phyloP scores from a whole-genome alignment of 371 early-diverging fungal species.

The Apophysomyces sp. region DNA sequence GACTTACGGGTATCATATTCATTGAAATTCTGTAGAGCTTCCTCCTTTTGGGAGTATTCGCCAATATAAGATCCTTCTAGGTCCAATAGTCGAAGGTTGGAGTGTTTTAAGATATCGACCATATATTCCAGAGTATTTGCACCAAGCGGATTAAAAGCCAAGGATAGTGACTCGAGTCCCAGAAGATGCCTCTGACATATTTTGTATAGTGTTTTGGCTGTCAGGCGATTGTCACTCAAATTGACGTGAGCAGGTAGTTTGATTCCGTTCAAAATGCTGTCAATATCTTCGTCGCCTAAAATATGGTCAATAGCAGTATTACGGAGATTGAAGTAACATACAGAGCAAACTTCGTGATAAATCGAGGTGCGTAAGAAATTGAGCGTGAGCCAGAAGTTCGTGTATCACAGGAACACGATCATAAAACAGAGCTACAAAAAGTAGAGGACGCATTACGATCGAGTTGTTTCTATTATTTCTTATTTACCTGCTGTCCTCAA shows the following conservation, averaged over 20 bases:
- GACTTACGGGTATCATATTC: background rate
- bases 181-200: background rate
- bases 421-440: background rate
- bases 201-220: background rate
- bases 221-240: conserved; percentile 26
- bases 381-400: conserved; percentile 17
- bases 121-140: conserved; percentile 7
- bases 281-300: conserved; percentile 26
- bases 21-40: background rate
- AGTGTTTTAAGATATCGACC: conserved; percentile 6
- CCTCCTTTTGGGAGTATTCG: background rate
- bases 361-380: conserved; percentile 11
- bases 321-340: conserved; percentile 3
- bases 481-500: background rate
- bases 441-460: background rate
- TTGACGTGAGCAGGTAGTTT: conserved; percentile 13
- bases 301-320: background rate
- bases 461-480: background rate
- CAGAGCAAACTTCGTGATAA: conserved; percentile 29
- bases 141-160: conserved; percentile 31
- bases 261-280: conserved; percentile 5
- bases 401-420: conserved; percentile 4
- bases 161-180: background rate
- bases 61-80: conserved; percentile 23
- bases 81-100: conserved; percentile 7